Evolutionary conservation across 768 basidiomycete genomes (phyloP).

Genomic region (Termitomyces sp.): DNA sequence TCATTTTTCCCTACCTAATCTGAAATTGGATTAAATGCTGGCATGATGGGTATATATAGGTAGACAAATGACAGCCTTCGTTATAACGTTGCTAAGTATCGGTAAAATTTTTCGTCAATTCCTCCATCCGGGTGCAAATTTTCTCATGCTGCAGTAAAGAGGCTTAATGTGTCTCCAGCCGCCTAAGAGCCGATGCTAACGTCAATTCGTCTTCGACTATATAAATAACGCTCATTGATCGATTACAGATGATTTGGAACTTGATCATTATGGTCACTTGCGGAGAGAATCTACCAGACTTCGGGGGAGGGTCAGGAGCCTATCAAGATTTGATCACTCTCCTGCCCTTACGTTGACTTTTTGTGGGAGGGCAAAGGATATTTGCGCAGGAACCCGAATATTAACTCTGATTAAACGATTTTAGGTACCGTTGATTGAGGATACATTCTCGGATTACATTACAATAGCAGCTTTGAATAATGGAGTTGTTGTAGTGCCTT

Average conservation of each 20-base stretch:
- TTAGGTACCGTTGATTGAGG: not conserved
- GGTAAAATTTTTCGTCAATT: not conserved
- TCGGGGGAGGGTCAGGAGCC: not conserved
- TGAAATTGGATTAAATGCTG: slow-evolving; percentile 4
- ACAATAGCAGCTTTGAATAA: slow-evolving; percentile 17
- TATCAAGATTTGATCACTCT: not conserved
- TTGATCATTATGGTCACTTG: not conserved
- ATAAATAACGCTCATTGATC: not conserved
- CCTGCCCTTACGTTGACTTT: not conserved
- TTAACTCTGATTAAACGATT: not conserved
- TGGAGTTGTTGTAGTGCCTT: slow-evolving; percentile 36
- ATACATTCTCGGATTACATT: not conserved
- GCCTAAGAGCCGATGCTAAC: not conserved
- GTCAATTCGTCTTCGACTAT: not conserved
- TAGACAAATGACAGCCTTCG: slow-evolving; percentile 1
- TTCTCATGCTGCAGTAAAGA: not conserved
- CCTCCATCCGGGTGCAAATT: not conserved
- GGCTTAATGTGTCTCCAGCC: not conserved
- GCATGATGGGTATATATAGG: slow-evolving; percentile 2
- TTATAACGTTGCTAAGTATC: not conserved
- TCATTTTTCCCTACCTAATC: not conserved
- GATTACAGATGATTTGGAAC: not conserved
- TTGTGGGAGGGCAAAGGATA: not conserved
- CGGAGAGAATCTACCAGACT: not conserved
- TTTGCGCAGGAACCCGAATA: not conserved